Evolutionary conservation across 176 grass and related monocot species (phyloP).

Genomic region (Areca catechu): DNA sequence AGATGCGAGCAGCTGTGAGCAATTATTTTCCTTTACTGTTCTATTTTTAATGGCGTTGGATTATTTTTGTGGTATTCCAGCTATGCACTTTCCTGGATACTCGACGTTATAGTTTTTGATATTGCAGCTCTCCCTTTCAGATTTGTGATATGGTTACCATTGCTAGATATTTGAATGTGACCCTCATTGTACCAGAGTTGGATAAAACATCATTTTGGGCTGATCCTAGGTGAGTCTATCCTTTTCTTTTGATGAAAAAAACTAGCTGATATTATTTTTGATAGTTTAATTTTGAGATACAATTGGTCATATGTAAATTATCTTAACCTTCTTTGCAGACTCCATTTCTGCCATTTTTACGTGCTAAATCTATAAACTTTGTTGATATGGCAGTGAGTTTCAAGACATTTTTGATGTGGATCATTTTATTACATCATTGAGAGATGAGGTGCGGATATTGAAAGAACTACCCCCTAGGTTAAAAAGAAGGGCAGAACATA

Average conservation of each 20-base stretch:
- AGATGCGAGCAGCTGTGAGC: constrained; percentile 91
- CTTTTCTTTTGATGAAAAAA: neutral
- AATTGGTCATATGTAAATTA: no score
- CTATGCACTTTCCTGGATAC: no score
- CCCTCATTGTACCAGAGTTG: constrained; percentile 76
- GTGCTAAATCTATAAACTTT: no score
- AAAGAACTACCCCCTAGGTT: constrained; percentile 71
- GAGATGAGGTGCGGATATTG: constrained; percentile 78
- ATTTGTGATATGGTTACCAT: constrained; percentile 98
- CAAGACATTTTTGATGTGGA: constrained; percentile 97
- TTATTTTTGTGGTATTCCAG: no score
- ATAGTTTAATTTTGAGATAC: no score
- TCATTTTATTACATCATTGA: constrained; percentile 86
- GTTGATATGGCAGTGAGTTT: constrained; percentile 42
- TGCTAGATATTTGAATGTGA: constrained; percentile 88
- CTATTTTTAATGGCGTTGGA: no score
- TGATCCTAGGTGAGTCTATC: constrained; percentile 56
- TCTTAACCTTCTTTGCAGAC: no score
- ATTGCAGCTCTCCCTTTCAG: constrained; percentile 25
- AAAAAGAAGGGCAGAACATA: constrained; percentile 46
- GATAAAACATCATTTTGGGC: constrained; percentile 95
- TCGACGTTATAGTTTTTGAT: neutral
- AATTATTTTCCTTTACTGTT: neutral
- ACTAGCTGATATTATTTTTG: no score
- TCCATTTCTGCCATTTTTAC: no score